These are phyloP conservation scores for Rhodotorula sp. DNA, from an alignment of 1,284 basidiomycete species.

Conservation along the genomic window DNA sequence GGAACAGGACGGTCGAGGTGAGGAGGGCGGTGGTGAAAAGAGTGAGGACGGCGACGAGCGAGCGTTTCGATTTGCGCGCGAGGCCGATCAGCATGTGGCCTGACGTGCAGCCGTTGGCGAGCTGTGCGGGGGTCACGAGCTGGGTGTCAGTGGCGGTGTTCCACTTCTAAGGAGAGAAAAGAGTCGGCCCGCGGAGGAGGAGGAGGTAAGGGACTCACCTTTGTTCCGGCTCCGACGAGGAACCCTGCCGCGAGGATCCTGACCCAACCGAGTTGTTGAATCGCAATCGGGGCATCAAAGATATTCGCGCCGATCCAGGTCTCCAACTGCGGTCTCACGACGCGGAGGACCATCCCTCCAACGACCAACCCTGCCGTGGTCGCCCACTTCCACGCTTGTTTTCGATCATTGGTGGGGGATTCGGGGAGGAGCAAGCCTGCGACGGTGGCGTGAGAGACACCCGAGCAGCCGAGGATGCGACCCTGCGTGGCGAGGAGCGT, in stretches of 20 bases:
- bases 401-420: background rate
- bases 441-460: slow-evolving; percentile 45
- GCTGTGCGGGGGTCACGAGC: slow-evolving; percentile 19
- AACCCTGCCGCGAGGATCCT: slow-evolving; percentile 29
- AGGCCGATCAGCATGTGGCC: slow-evolving; percentile 49
- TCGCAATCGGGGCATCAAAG: slow-evolving; percentile 35
- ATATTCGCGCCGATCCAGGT: slow-evolving; percentile 37
- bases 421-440: background rate
- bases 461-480: slow-evolving; percentile 46
- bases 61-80: slow-evolving; percentile 45
- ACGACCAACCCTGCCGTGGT: slow-evolving; percentile 42
- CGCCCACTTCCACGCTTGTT: slow-evolving; percentile 16
- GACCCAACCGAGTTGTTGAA: background rate
- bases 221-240: slow-evolving; percentile 46
- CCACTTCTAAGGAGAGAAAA: too few relatives aligned
- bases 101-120: slow-evolving; percentile 47
- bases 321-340: slow-evolving; percentile 38
- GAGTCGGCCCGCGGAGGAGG: background rate
- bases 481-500: slow-evolving; percentile 43
- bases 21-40: slow-evolving; percentile 47
- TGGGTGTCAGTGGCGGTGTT: too few relatives aligned
- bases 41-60: slow-evolving; percentile 44
- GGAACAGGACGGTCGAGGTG: slow-evolving; percentile 30
- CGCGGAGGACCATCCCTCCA: slow-evolving; percentile 42
- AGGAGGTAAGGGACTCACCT: slow-evolving; percentile 41